Evolutionary conservation across 805 yeast genomes (phyloP).

Genomic region (Vanderwaltozyma tropicalis): DNA sequence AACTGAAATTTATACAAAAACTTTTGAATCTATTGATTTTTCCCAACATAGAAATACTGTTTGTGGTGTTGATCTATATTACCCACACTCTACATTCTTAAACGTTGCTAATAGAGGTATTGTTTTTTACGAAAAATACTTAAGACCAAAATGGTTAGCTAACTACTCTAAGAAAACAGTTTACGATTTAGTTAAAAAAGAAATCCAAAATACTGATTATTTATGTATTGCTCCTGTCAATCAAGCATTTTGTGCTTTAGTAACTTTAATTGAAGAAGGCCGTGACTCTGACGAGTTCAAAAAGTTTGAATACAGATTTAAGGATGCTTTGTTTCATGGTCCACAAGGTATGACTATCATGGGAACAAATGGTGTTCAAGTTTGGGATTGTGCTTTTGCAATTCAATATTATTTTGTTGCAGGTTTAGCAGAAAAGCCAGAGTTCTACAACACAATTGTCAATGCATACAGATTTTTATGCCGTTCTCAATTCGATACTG

Average conservation of each 20-base stretch:
- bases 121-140: conserved; percentile 54
- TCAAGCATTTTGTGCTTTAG: conserved; percentile 74
- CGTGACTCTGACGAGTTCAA: conserved; percentile 49
- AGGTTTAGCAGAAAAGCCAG: conserved; percentile 62
- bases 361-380: conserved; percentile 97
- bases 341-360: conserved; percentile 84
- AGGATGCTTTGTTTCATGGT: conserved; percentile 74
- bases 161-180: conserved; percentile 41
- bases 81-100: conserved; percentile 72
- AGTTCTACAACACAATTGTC: conserved; percentile 53
- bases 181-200: conserved; percentile 60
- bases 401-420: conserved; percentile 74
- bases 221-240: conserved; percentile 91
- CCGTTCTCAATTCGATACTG: conserved; percentile 75
- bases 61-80: conserved; percentile 85
- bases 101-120: conserved; percentile 51
- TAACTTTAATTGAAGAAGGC: conserved; percentile 63
- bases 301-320: conserved; percentile 46
- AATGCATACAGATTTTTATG: conserved; percentile 62
- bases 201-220: conserved; percentile 65
- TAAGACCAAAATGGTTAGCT: conserved; percentile 68
- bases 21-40: conserved; percentile 62
- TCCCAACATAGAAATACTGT: conserved; percentile 65
- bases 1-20: conserved; percentile 60
- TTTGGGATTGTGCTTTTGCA: conserved; percentile 92